Evolutionary conservation across 768 basidiomycete species (phyloP).

Genomic region (Auriscalpium microsporum): DNA sequence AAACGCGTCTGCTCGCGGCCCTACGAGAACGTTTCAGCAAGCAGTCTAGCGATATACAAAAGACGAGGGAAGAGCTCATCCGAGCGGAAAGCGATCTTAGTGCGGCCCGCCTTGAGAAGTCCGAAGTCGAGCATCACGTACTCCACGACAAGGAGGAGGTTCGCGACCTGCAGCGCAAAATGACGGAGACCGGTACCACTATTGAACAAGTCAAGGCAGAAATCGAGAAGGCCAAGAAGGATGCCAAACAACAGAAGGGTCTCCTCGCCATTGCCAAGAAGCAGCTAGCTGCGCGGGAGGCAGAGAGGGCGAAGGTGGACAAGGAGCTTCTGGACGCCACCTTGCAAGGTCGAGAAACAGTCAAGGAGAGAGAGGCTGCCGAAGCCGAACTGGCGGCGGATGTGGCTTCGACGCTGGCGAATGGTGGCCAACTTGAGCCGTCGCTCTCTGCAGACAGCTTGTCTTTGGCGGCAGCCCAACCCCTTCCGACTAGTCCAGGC

Average conservation of each 20-base stretch:
- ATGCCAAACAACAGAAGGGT: constrained; percentile 94
- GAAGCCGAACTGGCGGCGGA: constrained; percentile 42
- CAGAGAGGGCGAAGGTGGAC: constrained; percentile 58
- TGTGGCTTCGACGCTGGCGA: constrained; percentile 16
- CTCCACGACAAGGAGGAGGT: constrained; percentile 93
- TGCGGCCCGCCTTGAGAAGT: constrained; percentile 80
- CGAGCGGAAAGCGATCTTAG: constrained; percentile 87
- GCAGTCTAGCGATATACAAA: constrained; percentile 68
- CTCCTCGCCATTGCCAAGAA: constrained; percentile 91
- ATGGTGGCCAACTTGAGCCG: constrained; percentile 22
- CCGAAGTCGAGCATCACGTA: constrained; percentile 80
- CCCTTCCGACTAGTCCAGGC: constrained; percentile 66
- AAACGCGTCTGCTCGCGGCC: constrained; percentile 57
- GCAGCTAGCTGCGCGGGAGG: constrained; percentile 80
- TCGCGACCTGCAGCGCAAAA: constrained; percentile 72
- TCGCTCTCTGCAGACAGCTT: constrained; percentile 34
- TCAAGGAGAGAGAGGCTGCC: constrained; percentile 45
- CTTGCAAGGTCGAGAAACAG: constrained; percentile 41
- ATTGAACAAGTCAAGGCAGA: constrained; percentile 61
- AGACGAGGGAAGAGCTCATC: constrained; percentile 71
- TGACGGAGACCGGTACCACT: constrained; percentile 73
- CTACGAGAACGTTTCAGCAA: constrained; percentile 59
- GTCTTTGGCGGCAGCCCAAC: constrained; percentile 57
- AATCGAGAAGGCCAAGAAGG: constrained; percentile 84
- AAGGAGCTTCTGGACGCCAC: constrained; percentile 66